Conservation (phyloP, 2,329 filamentous ascomycete genomes). For the Macrophomina pseudophaseolina region DNA sequence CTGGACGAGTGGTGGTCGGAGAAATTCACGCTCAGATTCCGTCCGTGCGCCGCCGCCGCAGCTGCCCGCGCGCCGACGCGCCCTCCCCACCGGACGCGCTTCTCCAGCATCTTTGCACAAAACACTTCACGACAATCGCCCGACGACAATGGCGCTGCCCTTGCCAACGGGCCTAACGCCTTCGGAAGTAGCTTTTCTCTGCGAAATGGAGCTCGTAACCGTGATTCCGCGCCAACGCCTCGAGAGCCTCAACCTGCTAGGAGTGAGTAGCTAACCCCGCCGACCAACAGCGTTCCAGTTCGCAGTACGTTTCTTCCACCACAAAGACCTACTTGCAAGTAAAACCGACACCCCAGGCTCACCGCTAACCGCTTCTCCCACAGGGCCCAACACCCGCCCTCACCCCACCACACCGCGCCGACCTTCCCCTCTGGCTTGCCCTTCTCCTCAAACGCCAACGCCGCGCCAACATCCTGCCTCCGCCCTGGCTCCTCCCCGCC, state of each 20-base stretch:
- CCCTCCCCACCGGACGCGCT: background rate
- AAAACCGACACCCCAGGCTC: slow-evolving; percentile 31
- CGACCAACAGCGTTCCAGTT: background rate
- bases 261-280: slow-evolving; percentile 64
- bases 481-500: slow-evolving; percentile 81
- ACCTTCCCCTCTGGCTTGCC: slow-evolving; percentile 91
- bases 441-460: slow-evolving; percentile 92
- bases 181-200: slow-evolving; percentile 88
- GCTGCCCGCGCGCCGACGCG: background rate
- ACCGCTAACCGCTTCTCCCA: slow-evolving; percentile 22
- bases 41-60: background rate
- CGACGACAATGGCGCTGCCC: slow-evolving; percentile 62
- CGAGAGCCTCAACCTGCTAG: slow-evolving; percentile 81
- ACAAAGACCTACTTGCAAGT: background rate
- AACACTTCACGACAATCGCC: slow-evolving; percentile 7
- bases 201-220: slow-evolving; percentile 96
- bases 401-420: slow-evolving; percentile 77
- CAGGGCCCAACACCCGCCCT: slow-evolving; percentile 80
- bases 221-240: slow-evolving; percentile 90
- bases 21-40: slow-evolving; percentile 22
- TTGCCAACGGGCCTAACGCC: slow-evolving; percentile 74
- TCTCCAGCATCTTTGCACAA: slow-evolving; percentile 2
- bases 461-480: slow-evolving; percentile 89
- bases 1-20: slow-evolving; percentile 17
- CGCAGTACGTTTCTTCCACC: slow-evolving; percentile 24